phyloP scores from a whole-genome alignment of 129 eudicot genomes.

The Flaveria bidentis region DNA sequence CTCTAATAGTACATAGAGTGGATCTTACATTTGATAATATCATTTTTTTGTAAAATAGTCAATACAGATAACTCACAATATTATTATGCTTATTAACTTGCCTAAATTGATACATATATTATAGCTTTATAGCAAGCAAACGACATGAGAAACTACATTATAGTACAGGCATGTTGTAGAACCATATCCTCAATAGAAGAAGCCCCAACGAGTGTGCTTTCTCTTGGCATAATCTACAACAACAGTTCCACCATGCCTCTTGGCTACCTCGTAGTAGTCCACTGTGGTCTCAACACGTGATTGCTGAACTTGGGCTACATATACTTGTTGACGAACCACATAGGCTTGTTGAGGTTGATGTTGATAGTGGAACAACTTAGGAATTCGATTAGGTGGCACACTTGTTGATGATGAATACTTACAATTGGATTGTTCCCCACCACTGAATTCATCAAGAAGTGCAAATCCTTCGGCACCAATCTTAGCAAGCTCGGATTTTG shows the following conservation, averaged over 20 bases:
- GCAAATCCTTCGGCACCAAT: conserved; percentile 35
- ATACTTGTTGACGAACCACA: conserved; percentile 12
- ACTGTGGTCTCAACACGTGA: conserved; percentile 6
- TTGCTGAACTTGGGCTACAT: conserved; percentile 2
- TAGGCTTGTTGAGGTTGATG: conserved; percentile 21
- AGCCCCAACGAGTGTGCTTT: conserved; percentile 27
- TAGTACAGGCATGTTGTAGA: neutral
- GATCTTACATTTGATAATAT: no score
- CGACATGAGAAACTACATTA: neutral
- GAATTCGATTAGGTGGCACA: neutral
- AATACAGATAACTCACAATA: no score
- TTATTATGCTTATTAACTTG: no score
- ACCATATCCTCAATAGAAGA: neutral
- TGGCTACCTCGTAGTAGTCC: conserved; percentile 45
- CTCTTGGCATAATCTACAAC: conserved; percentile 38
- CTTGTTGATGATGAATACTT: neutral
- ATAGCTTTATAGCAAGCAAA: no score
- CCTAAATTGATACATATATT: no score
- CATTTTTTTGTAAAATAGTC: no score
- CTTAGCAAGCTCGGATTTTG: conserved; percentile 21
- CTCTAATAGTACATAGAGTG: no score
- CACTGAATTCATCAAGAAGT: conserved; percentile 23
- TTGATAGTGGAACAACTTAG: conserved; percentile 10
- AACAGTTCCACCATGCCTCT: conserved; percentile 38
- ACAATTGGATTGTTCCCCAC: conserved; percentile 6